Percentiles rank a stretch among this genome's conserved stretches.
phyloP scores from a whole-genome alignment of 2,329 filamentous ascomycete genomes.

The Pseudogymnoascus destructans region DNA sequence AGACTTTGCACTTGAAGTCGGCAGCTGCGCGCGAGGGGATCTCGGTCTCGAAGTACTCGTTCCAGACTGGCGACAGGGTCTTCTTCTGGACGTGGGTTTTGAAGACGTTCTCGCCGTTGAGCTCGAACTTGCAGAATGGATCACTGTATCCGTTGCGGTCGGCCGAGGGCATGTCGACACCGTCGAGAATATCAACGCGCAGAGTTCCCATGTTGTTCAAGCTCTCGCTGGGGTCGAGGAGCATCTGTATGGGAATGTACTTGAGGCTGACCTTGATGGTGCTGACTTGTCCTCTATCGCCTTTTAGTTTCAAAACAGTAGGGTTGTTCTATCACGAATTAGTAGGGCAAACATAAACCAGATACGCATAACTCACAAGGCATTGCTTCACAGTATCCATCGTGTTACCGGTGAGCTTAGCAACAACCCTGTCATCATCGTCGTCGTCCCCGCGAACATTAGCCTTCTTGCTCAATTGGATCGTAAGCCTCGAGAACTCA shows the following conservation, averaged over 20 bases:
- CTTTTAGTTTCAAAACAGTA: slow-evolving; percentile 66
- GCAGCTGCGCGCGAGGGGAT: slow-evolving; percentile 75
- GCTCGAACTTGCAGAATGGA: slow-evolving; percentile 86
- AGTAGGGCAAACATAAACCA: slow-evolving; percentile 11
- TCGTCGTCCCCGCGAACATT: slow-evolving; percentile 57
- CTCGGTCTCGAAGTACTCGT: slow-evolving; percentile 81
- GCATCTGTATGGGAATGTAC: slow-evolving; percentile 90
- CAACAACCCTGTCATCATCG: slow-evolving; percentile 62
- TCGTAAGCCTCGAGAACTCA: slow-evolving; percentile 87
- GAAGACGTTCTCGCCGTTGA: slow-evolving; percentile 80
- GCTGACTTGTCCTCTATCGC: slow-evolving; percentile 60
- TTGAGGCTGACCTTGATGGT: slow-evolving; percentile 85
- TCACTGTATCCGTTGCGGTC: slow-evolving; percentile 96
- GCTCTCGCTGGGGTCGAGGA: slow-evolving; percentile 83
- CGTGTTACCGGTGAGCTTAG: slow-evolving; percentile 73
- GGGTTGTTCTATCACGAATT: slow-evolving; percentile 61
- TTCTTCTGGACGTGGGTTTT: slow-evolving; percentile 97
- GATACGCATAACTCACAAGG: slow-evolving; percentile 42
- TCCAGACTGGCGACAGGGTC: slow-evolving; percentile 88
- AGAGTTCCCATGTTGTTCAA: slow-evolving; percentile 98
- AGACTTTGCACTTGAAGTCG: slow-evolving; percentile 71
- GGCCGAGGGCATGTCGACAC: slow-evolving; percentile 73
- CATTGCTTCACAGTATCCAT: slow-evolving; percentile 79
- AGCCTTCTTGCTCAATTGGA: slow-evolving; percentile 70
- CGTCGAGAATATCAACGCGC: slow-evolving; percentile 85